phyloP scores from a whole-genome alignment of 164 flowering plant genomes.

The Vitis rotundifolia region DNA sequence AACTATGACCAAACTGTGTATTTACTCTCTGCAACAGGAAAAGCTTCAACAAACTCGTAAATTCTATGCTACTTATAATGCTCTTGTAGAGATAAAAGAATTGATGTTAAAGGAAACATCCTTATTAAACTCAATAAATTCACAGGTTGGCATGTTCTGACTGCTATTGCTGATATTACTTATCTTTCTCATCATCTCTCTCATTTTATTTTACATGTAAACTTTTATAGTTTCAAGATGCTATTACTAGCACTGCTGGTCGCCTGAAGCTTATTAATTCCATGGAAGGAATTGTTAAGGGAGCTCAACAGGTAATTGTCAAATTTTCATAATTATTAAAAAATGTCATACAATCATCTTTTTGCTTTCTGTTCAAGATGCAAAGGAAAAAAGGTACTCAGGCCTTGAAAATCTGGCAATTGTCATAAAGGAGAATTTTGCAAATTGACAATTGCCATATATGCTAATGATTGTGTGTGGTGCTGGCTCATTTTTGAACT shows the following conservation, averaged over 20 bases:
- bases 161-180: neutral
- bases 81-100: conserved; percentile 87
- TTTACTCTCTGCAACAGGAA: conserved; percentile 39
- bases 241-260: conserved; percentile 56
- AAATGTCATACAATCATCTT: neutral
- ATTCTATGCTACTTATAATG: conserved; percentile 85
- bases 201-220: conserved; percentile 4
- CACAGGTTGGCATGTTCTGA: conserved; percentile 56
- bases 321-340: conserved; percentile 5
- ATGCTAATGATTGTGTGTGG: too few relatives aligned
- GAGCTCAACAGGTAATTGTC: conserved; percentile 70
- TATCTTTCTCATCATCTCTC: neutral
- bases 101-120: conserved; percentile 83
- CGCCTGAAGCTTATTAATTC: conserved; percentile 67
- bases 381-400: neutral
- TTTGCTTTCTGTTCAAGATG: neutral
- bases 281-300: conserved; percentile 74
- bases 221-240: conserved; percentile 70
- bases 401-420: neutral
- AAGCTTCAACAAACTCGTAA: conserved; percentile 74
- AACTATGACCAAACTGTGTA: neutral
- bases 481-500: too few relatives aligned
- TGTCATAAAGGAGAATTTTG: too few relatives aligned
- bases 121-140: conserved; percentile 72
- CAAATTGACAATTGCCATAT: too few relatives aligned